Evolutionary conservation across 106 monocot genomes (phyloP).

Genomic region (Dioscorea dumetorum): DNA sequence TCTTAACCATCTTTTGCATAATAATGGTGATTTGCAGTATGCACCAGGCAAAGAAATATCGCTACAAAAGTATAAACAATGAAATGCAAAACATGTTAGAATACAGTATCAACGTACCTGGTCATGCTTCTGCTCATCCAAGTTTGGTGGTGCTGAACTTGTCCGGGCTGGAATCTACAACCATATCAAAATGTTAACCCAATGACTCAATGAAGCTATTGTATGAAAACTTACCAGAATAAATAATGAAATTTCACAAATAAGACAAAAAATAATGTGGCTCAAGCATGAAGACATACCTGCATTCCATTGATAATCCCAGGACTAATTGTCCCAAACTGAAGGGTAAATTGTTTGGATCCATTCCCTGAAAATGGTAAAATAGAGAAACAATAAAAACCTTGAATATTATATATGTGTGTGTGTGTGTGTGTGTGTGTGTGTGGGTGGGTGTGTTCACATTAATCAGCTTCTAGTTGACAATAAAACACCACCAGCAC

Average conservation of each 20-base stretch:
- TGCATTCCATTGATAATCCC: slow-evolving; percentile 69
- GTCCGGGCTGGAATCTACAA: neutral
- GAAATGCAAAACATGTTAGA: neutral
- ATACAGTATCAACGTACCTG: slow-evolving; percentile 31
- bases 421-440: no score
- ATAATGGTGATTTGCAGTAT: no score
- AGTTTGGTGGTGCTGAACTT: slow-evolving; percentile 85
- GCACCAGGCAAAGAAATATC: no score
- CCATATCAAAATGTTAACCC: no score
- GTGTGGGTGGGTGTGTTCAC: no score
- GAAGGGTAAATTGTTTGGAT: slow-evolving; percentile 40
- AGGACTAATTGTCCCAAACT: slow-evolving; percentile 70
- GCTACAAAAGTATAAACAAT: neutral
- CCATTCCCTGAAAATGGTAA: slow-evolving; percentile 37
- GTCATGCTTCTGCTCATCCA: slow-evolving; percentile 81
- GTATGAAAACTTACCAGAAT: no score
- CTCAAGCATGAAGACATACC: slow-evolving; percentile 19
- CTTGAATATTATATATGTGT: neutral
- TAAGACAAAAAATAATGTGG: no score
- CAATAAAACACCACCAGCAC: neutral
- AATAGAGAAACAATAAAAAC: neutral
- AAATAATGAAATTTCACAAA: no score
- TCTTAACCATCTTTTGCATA: no score
- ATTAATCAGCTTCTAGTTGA: neutral
- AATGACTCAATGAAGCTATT: no score